Percentiles rank a stretch among this genome's conserved stretches.
phyloP scores from a whole-genome alignment of 2,329 filamentous ascomycete species.

The Aspergillus sp. region DNA sequence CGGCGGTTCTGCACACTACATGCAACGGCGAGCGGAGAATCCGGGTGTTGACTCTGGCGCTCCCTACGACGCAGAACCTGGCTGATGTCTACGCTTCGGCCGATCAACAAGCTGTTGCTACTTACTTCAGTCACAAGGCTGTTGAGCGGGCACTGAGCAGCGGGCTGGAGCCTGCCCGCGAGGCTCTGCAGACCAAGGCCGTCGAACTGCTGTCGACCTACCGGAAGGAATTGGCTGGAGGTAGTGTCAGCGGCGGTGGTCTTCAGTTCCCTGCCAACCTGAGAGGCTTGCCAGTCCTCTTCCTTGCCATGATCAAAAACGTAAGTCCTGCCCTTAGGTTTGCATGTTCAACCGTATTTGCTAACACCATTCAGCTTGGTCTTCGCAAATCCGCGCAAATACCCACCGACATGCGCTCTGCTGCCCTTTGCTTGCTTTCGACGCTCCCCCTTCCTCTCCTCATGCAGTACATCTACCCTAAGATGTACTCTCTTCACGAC shows the following conservation, averaged over 20 bases:
- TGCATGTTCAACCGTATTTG: constrained; percentile 6
- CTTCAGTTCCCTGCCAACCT: constrained; percentile 94
- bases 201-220: constrained; percentile 93
- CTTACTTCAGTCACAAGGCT: constrained; percentile 96
- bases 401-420: constrained; percentile 88
- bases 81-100: constrained; percentile 93
- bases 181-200: constrained; percentile 87
- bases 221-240: constrained; percentile 92
- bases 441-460: constrained; percentile 86
- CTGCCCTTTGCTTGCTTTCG: constrained; percentile 89
- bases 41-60: constrained; percentile 85
- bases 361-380: constrained; percentile 57
- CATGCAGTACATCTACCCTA: constrained; percentile 89
- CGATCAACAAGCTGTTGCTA: constrained; percentile 88
- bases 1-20: constrained; percentile 93
- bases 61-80: constrained; percentile 88
- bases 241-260: constrained; percentile 88
- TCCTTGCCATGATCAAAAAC: constrained; percentile 94
- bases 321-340: constrained; percentile 54
- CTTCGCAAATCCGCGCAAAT: constrained; percentile 92
- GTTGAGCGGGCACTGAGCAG: constrained; percentile 85
- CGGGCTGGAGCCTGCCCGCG: constrained; percentile 85
- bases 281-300: constrained; percentile 82
- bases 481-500: constrained; percentile 84
- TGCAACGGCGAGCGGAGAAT: constrained; percentile 97